Evolutionary conservation across 1,284 basidiomycete genomes (phyloP).

Genomic region (Pterula multifida): DNA sequence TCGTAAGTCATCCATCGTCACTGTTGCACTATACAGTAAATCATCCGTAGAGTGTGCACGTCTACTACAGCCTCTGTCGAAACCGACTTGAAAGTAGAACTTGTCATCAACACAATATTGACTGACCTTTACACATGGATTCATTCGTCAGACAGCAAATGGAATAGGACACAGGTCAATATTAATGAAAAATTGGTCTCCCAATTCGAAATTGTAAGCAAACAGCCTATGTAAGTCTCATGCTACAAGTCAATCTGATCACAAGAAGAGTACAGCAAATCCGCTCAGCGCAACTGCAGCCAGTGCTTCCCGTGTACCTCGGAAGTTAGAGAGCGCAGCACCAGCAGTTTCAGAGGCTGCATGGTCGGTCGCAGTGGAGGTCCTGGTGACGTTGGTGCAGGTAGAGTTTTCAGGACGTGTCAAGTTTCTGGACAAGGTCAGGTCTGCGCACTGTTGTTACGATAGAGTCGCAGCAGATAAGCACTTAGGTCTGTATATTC

Average conservation of each 20-base stretch:
- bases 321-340: neutral
- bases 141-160: too few relatives aligned
- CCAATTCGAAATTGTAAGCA: too few relatives aligned
- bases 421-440: conserved; percentile 31
- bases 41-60: too few relatives aligned
- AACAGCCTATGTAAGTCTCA: too few relatives aligned
- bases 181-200: conserved; percentile 11
- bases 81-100: too few relatives aligned
- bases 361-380: neutral
- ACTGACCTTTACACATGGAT: too few relatives aligned
- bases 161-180: conserved; percentile 9
- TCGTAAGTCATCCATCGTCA: too few relatives aligned
- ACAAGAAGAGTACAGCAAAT: neutral
- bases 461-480: conserved; percentile 2
- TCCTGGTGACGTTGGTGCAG: conserved; percentile 25
- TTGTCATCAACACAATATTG: too few relatives aligned
- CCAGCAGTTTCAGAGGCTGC: neutral
- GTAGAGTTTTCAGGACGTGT: conserved; percentile 28
- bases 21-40: too few relatives aligned
- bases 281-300: neutral
- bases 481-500: neutral
- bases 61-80: too few relatives aligned
- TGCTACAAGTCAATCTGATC: too few relatives aligned
- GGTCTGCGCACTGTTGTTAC: conserved; percentile 38
- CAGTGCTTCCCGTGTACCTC: neutral